Conservation (phyloP, 2,329 filamentous ascomycete genomes). For the Nothopassalora personata region DNA sequence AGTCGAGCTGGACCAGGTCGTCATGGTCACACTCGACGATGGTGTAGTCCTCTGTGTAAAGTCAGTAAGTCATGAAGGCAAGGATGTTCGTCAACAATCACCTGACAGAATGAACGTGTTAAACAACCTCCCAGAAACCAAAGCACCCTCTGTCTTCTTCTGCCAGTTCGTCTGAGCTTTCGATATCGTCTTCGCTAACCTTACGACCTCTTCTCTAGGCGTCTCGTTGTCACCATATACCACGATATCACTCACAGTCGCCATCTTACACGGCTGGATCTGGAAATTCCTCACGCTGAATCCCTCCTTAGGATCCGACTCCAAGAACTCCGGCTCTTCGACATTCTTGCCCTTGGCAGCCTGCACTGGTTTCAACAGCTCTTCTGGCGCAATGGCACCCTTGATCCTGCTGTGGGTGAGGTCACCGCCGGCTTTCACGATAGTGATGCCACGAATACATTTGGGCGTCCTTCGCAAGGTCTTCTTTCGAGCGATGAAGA, state of each 20-base stretch:
- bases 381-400: slow-evolving; percentile 75
- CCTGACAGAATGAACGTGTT: slow-evolving; percentile 75
- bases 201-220: slow-evolving; percentile 58
- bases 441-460: slow-evolving; percentile 72
- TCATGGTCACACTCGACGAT: slow-evolving; percentile 66
- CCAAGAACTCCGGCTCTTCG: slow-evolving; percentile 62
- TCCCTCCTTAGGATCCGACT: slow-evolving; percentile 79
- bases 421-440: slow-evolving; percentile 86
- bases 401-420: slow-evolving; percentile 70
- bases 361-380: slow-evolving; percentile 57
- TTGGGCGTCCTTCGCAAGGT: slow-evolving; percentile 64
- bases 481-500: slow-evolving; percentile 75
- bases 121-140: slow-evolving; percentile 51
- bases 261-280: slow-evolving; percentile 85
- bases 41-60: slow-evolving; percentile 55
- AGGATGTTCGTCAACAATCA: slow-evolving; percentile 32
- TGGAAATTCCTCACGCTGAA: slow-evolving; percentile 97
- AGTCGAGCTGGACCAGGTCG: slow-evolving; percentile 70
- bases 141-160: slow-evolving; percentile 53
- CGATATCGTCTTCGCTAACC: slow-evolving; percentile 60
- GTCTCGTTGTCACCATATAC: slow-evolving; percentile 74
- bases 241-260: slow-evolving; percentile 83
- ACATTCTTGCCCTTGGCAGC: slow-evolving; percentile 24
- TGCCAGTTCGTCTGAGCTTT: slow-evolving; percentile 73
- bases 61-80: slow-evolving; percentile 25